These are phyloP conservation scores for Rhodamnia argentea DNA, from an alignment of 345 rosid genomes.

Conservation along the genomic window DNA sequence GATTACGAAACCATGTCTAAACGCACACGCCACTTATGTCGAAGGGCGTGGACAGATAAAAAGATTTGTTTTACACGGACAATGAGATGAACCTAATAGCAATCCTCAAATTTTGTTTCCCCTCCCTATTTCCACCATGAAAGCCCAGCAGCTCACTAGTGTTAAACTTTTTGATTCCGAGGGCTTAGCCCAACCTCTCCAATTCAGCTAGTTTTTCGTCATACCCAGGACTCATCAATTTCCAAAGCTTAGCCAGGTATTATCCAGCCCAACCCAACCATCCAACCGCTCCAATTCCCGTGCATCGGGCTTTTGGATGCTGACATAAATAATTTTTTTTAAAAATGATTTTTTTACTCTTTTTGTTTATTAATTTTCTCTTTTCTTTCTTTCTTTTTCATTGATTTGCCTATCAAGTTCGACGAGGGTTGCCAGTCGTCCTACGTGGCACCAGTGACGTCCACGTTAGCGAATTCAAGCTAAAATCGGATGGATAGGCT, in stretches of 20 bases:
- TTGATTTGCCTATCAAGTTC: no score
- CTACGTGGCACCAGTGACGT: no score
- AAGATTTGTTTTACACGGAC: not conserved
- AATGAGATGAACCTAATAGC: not conserved
- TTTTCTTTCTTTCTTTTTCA: no score
- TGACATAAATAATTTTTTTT: no score
- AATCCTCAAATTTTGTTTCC: not conserved
- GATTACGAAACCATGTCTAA: no score
- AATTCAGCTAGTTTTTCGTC: not conserved
- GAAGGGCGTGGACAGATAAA: not conserved
- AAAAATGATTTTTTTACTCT: no score
- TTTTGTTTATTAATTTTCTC: no score
- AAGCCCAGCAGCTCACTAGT: not conserved
- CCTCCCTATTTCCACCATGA: not conserved
- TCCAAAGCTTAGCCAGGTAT: not conserved
- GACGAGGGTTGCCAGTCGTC: no score
- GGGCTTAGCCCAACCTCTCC: not conserved
- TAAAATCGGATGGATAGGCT: no score
- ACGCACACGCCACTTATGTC: not conserved
- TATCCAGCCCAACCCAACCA: not conserved
- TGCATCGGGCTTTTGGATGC: not conserved
- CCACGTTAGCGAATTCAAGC: no score
- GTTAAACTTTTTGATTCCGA: not conserved
- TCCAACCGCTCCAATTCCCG: not conserved
- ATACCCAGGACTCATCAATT: not conserved